Evolutionary conservation across 208 protist species (phyloP).

Genomic region (Strigomonas galati): DNA sequence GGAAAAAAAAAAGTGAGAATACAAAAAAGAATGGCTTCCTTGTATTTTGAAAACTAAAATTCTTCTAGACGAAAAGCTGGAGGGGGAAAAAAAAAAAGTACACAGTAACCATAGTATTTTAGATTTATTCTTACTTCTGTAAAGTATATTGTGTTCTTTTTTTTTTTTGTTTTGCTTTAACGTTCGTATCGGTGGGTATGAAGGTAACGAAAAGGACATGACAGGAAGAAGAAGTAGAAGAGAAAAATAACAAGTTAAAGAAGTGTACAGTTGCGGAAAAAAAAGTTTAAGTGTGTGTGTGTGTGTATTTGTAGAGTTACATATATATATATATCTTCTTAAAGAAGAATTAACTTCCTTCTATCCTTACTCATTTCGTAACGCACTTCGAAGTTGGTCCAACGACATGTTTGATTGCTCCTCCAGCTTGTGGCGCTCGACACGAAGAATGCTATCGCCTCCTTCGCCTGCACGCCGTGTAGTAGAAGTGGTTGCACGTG

Average conservation of each 20-base stretch:
- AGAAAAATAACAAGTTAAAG: conserved; percentile 5
- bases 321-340: conserved; percentile 1
- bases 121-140: too few species aligned
- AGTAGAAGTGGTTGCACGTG: not conserved
- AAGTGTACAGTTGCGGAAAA: not conserved
- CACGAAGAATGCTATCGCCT: conserved; percentile 48
- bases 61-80: not conserved
- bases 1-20: too few species aligned
- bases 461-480: not conserved
- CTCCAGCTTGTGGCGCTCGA: conserved; percentile 61
- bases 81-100: conserved; percentile 16
- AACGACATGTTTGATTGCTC: conserved; percentile 37
- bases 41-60: not conserved
- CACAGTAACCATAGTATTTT: not conserved
- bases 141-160: not conserved
- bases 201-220: conserved; percentile 4
- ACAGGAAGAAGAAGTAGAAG: not conserved
- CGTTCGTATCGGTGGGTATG: not conserved
- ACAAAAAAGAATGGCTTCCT: too few species aligned
- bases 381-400: conserved; percentile 46
- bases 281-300: too few species aligned
- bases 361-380: conserved; percentile 34
- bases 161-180: conserved; percentile 3
- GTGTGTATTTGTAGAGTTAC: not conserved
- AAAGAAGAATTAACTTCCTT: conserved; percentile 2